Base-by-base conservation (phyloP, 306 rosid genomes). In the Citrullus amarus region DNA sequence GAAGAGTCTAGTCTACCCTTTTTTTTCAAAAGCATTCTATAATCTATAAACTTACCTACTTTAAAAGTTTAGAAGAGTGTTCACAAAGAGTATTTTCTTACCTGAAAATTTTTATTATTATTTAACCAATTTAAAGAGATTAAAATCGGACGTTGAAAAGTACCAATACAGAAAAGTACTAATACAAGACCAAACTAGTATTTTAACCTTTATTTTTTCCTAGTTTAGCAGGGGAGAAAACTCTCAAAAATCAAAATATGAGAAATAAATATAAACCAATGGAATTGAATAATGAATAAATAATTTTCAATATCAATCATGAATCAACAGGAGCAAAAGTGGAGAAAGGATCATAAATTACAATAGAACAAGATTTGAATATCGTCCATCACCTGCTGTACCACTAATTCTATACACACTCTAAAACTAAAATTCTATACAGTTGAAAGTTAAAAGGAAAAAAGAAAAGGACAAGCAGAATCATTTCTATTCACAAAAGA, bases 371-470 rank as follows among this genome's bases (percentile, higher is more conserved):
- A n/a, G 44, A 22, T 18, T 12, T 6, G 56, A 41, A 32, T 0
- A 43, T 9, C 80, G 54, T 82, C 59, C 80, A 85, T 55, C 80
- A 79, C 44, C 78, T 78, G 57, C 67, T 78, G 44, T 73, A 75
- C 57, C 46, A 59, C 78, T 78, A 79, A 72, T 50, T 83, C 81
- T 85, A 74, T 88, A 82, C 90, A 87, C 75, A 43, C 76, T 78
- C 86, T 79, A 82, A 38, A 79, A 20, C 90, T 88, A 87, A 39
- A 60, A 36, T 50, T 83, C 67, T 85, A 82, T 81, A 85, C 90
- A 83, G 67, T 80, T 79, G n/a, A 85, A 51, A 63, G 41, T 20
- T 11, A 43, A 54, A 43, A 43, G n/a, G 82, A 53, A 65, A 51
- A 51, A 51, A 51, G 1, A 6, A 15, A 51, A 32, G 41, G 39